Percentiles rank a stretch among this genome's conserved stretches.
These are phyloP conservation scores for Nicotiana knightiana DNA, from an alignment of 257 asterid species.

Conservation along the genomic window DNA sequence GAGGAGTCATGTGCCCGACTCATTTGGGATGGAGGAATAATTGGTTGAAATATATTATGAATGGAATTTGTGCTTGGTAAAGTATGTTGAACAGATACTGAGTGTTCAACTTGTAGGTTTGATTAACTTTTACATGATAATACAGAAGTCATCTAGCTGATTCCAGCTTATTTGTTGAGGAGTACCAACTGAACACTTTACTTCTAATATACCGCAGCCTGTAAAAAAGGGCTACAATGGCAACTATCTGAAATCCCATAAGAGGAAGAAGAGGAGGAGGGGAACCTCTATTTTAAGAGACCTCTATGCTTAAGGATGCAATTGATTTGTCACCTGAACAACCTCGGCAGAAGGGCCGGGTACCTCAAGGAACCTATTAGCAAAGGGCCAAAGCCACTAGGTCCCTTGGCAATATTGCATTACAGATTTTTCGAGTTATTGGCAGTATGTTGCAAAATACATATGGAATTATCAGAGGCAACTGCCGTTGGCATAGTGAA, in stretches of 20 bases:
- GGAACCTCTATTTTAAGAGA: too few relatives aligned
- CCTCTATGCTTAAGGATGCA: background rate
- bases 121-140: background rate
- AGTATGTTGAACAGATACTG: background rate
- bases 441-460: background rate
- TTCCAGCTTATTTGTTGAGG: background rate
- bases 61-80: background rate
- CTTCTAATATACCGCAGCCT: background rate
- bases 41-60: background rate
- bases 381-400: background rate
- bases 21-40: background rate
- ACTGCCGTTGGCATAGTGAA: background rate
- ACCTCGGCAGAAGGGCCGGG: background rate
- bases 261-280: background rate
- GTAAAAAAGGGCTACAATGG: background rate
- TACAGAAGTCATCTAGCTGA: background rate
- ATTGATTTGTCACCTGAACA: background rate
- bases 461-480: background rate
- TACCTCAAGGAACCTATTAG: background rate
- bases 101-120: background rate
- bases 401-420: background rate
- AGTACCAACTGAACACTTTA: background rate
- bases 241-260: background rate
- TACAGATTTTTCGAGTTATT: background rate
- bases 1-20: background rate